Base-by-base conservation (phyloP, 129 eudicot species). In the Cynara cardunculus region DNA sequence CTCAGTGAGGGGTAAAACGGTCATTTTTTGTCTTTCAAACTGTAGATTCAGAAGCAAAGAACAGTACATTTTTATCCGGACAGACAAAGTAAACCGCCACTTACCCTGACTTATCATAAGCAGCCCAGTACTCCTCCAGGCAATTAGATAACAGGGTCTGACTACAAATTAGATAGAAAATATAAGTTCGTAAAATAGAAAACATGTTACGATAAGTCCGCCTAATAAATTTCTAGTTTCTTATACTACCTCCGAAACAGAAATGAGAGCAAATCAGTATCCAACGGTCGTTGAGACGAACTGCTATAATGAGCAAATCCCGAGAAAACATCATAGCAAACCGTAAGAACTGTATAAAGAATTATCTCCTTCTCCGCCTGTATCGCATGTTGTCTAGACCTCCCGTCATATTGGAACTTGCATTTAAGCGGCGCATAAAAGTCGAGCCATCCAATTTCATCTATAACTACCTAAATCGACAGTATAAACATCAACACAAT, bases 391-490 rank as follows among this genome's bases (percentile, higher is more conserved):
- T 78, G 79, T 76, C 81, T 87, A 22, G 90, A 82, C 74, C 83
- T 83, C 72, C 84, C 84, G 4, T 85, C 86, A 53, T 81, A 86
- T 77, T 67, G 80, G 56, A 75, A 72, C 79, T 81, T 76, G 82
- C 79, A 12, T 78, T 79, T 71, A 24, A 79, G 85, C 26, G 84
- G 83, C 30, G 91, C 93, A 46, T 89, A 89, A 74, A 91, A 84
- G 49, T 91, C 90, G 9, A 91, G 87, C 96, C 96, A 91, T 84
- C 87, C 89, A 69, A 91, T 85, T 79, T 91, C 96, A 87, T 91
- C 93, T 53, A 86, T 80, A 73, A 89, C 90, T 4, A 91, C 93
- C 96, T 91, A 85, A 22, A 76, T 30, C 74, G 22, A 44, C 25
- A 78, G 66, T 72, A 25, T 19, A 41, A 41, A 49, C 32, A 69